These are phyloP conservation scores for Suhomyces taliae DNA, from an alignment of 1,139 yeast genomes.

Conservation along the genomic window DNA sequence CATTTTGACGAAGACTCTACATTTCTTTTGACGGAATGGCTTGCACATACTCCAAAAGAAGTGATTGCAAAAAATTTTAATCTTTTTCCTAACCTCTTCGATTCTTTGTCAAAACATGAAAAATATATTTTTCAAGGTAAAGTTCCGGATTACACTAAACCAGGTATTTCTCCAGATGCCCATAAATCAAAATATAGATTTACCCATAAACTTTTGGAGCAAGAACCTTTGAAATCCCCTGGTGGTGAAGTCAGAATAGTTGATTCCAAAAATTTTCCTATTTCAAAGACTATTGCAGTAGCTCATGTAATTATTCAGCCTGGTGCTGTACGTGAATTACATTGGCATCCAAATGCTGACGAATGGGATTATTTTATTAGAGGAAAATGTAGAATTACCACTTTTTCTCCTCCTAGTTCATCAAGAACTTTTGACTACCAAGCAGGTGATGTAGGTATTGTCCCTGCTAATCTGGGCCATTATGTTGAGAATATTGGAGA, in stretches of 20 bases:
- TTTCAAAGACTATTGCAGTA: neutral
- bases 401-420: neutral
- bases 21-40: slow-evolving; percentile 1
- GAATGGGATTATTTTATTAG: slow-evolving; percentile 1
- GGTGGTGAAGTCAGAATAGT: slow-evolving; percentile 1
- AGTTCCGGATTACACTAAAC: neutral
- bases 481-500: slow-evolving; percentile 1
- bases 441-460: slow-evolving; percentile 1
- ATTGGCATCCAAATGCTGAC: slow-evolving; percentile 1
- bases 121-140: slow-evolving; percentile 1
- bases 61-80: slow-evolving; percentile 1
- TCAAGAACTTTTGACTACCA: neutral
- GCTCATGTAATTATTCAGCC: slow-evolving; percentile 1
- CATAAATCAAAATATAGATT: neutral
- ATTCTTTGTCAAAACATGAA: neutral
- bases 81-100: neutral
- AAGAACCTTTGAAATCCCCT: neutral
- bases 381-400: slow-evolving; percentile 1
- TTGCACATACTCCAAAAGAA: neutral
- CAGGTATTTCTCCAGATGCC: neutral
- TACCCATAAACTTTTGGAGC: neutral
- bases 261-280: neutral
- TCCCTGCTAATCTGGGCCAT: neutral
- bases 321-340: slow-evolving; percentile 1
- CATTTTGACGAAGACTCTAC: slow-evolving; percentile 1